These are phyloP conservation scores for Neodidymelliopsis sp. DNA, from an alignment of 2,329 filamentous ascomycete genomes.

Conservation along the genomic window DNA sequence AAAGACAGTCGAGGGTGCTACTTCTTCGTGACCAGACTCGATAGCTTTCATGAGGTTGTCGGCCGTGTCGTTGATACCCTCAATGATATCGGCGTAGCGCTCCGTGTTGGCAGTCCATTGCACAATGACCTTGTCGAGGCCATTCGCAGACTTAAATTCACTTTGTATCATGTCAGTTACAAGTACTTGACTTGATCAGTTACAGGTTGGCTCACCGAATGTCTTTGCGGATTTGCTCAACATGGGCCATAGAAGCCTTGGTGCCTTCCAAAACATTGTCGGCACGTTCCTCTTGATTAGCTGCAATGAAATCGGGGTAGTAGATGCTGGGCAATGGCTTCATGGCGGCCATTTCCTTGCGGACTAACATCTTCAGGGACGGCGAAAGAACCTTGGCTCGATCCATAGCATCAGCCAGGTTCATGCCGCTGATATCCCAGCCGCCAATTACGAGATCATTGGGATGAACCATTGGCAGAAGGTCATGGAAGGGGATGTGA, in stretches of 20 bases:
- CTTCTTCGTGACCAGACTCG: slow-evolving; percentile 83
- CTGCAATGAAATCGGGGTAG: slow-evolving; percentile 99
- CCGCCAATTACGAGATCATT: slow-evolving; percentile 95
- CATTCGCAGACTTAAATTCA: slow-evolving; percentile 86
- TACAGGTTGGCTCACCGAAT: slow-evolving; percentile 68
- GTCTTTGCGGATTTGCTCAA: slow-evolving; percentile 91
- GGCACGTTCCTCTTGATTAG: slow-evolving; percentile 96
- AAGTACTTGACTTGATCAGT: neutral
- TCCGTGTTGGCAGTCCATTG: slow-evolving; percentile 99
- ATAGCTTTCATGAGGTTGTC: slow-evolving; percentile 92
- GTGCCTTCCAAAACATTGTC: slow-evolving; percentile 86
- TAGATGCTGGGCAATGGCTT: slow-evolving; percentile 93
- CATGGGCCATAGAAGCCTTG: slow-evolving; percentile 86
- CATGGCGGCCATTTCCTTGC: slow-evolving; percentile 91
- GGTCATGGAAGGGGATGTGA: slow-evolving; percentile 93
- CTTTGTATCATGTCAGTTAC: slow-evolving; percentile 42
- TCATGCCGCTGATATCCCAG: slow-evolving; percentile 95
- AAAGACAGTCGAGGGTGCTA: slow-evolving; percentile 96
- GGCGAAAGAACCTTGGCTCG: slow-evolving; percentile 94
- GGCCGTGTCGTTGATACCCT: slow-evolving; percentile 94
- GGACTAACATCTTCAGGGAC: slow-evolving; percentile 86
- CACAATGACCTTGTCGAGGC: slow-evolving; percentile 93
- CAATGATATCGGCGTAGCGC: slow-evolving; percentile 86
- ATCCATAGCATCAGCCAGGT: slow-evolving; percentile 92
- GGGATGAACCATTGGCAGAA: slow-evolving; percentile 96